Conservation (phyloP, 139 green algal species). For the Micractinium conductrix region DNA sequence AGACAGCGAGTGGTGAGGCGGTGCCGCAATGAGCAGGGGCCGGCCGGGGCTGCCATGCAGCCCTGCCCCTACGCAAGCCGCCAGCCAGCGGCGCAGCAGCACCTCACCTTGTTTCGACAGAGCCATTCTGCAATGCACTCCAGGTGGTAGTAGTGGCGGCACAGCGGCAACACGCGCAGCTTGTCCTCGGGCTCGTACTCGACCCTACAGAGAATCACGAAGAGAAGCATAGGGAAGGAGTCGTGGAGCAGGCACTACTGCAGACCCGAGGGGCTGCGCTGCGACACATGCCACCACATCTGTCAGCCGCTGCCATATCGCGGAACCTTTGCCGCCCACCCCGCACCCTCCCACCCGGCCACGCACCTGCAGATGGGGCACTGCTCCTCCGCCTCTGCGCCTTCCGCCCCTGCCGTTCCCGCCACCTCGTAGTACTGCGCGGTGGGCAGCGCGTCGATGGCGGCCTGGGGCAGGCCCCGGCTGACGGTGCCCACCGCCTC, state of each 20-base stretch:
- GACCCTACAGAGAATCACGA: conserved; percentile 5
- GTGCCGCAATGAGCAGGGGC: not conserved
- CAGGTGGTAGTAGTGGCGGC: conserved; percentile 56
- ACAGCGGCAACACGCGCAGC: conserved; percentile 48
- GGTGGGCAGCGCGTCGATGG: conserved; percentile 37
- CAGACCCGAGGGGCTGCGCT: too few relatives aligned
- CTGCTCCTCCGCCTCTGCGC: conserved; percentile 27
- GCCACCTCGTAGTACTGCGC: conserved; percentile 32
- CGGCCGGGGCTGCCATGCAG: not conserved
- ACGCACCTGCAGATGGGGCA: conserved; percentile 31
- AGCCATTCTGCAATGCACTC: conserved; percentile 54
- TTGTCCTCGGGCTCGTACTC: conserved; percentile 54
- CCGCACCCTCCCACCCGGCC: not conserved
- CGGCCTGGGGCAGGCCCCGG: conserved; percentile 14
- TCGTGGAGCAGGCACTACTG: too few relatives aligned
- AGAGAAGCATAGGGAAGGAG: too few relatives aligned
- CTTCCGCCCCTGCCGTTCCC: not conserved
- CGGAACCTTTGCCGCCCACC: too few relatives aligned
- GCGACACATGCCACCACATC: too few relatives aligned
- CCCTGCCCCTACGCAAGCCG: not conserved
- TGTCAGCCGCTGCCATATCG: too few relatives aligned
- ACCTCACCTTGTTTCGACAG: conserved; percentile 50
- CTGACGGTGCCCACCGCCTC: conserved; percentile 55
- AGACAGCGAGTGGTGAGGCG: not conserved
- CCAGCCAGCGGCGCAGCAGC: not conserved